Evolutionary conservation across 139 green algal species (phyloP), one percentile per base, ranked within the genome.

Genomic region (Chlorella ohadii): DNA sequence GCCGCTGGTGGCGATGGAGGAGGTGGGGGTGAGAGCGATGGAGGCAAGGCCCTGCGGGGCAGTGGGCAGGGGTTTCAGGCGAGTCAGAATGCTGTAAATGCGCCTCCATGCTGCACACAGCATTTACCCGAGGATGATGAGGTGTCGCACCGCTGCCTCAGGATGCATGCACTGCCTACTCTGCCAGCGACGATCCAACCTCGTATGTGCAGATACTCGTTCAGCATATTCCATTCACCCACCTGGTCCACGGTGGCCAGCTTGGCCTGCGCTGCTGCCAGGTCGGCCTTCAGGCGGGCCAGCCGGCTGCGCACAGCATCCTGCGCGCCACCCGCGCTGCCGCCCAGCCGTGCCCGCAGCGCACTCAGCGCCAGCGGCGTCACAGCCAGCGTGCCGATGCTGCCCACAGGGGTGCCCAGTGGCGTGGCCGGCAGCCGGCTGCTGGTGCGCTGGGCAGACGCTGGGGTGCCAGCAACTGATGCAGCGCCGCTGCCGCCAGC

Each of bases 191-290:
- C 7, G 44, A 16, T 51, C 44, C 44, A 16, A 51, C 44, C 44
- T 16, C 44, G 44, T 51, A 51, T 9, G 22, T 19, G 15, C 51
- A 9, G 11, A 59, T 59, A 13, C 72, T 44, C 15, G 47, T 23
- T 3, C 56, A 47, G 20, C 80, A 20, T n/a, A n/a, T n/a, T n/a
- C n/a, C n/a, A n/a, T n/a, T n/a, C 51, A 59, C 51, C 7, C 68
- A 85, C 81, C 61, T 84, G 63, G 67, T 90, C 86, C 39, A 90
- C 86, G 36, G 63, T 82, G 1, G 67, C 61, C 76, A 90, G 75
- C 72, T 86, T 86, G 55, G 66, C 61, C 41, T 84, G 81, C 0
- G 86, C 86, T 22, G 73, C 82, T 64, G 83, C 66, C 67, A 90
- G 76, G 51, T 90, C 86, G 20, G 76, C 74, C 75, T 87, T 87